Conservation (phyloP, 352 stramenopile genomes). For the Phytophthora hibernalis region DNA sequence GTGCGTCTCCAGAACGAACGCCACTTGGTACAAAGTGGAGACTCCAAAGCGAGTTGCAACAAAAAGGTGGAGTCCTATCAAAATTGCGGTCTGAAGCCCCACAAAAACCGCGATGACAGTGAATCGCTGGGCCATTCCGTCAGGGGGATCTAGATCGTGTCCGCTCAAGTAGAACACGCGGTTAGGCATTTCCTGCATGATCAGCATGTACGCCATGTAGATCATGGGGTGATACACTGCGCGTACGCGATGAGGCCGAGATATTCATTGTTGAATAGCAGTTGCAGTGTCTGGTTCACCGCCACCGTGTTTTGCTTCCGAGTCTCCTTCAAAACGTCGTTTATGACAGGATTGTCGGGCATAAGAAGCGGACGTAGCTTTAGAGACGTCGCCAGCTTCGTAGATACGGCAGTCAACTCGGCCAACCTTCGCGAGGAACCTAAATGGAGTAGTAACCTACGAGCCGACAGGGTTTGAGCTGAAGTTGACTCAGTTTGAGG, state of each 20-base stretch:
- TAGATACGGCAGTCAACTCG: constrained; percentile 24
- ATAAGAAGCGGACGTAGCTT: constrained; percentile 25
- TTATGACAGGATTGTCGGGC: constrained; percentile 31
- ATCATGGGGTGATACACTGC: constrained; percentile 43
- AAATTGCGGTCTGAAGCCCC: constrained; percentile 28
- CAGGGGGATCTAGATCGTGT: constrained; percentile 10
- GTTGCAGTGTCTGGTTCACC: constrained; percentile 45
- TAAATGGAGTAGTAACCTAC: constrained; percentile 10
- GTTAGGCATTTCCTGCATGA: constrained; percentile 34
- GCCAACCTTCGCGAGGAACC: constrained; percentile 29
- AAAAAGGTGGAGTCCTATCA: constrained; percentile 38
- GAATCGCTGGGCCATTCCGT: constrained; percentile 21
- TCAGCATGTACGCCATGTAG: constrained; percentile 39
- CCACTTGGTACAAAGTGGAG: constrained; percentile 47
- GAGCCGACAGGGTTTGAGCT: neutral
- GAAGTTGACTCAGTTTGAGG: neutral
- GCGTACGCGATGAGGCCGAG: constrained; percentile 47
- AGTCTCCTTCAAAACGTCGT: constrained; percentile 38
- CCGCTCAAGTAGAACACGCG: constrained; percentile 32
- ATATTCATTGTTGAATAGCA: constrained; percentile 58
- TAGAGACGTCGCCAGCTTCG: constrained; percentile 17
- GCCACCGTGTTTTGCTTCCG: constrained; percentile 43
- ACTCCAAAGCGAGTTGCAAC: constrained; percentile 36
- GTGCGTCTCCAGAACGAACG: constrained; percentile 61
- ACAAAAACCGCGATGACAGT: constrained; percentile 36